phyloP scores from a whole-genome alignment of 345 rosid genomes.

The Arabidopsis thaliana region TAIR10.1 NC_003074.8:21007501-21008000 shows the following conservation, averaged over 20 bases:
- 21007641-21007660: slow-evolving; percentile 25
- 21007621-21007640: slow-evolving; percentile 40
- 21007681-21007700: slow-evolving; percentile 29
- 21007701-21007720: slow-evolving; percentile 18
- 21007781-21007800: slow-evolving; percentile 7
- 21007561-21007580: not conserved
- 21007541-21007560: not conserved
- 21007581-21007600: not conserved
- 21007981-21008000: too few relatives aligned
- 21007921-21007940: slow-evolving; percentile 12
- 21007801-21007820: not conserved
- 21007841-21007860: slow-evolving; percentile 34
- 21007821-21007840: slow-evolving; percentile 31
- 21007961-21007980: not conserved
- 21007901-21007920: not conserved
- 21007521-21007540: slow-evolving; percentile 18
- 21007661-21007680: not conserved
- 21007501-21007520: slow-evolving; percentile 33
- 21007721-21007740: slow-evolving; percentile 1
- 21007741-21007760: not conserved
- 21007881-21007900: slow-evolving; percentile 25
- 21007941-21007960: slow-evolving; percentile 22
- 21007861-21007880: slow-evolving; percentile 29
- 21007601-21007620: not conserved
- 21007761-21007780: not conserved